Conservation (phyloP, 345 rosid genomes). For the Heritiera fomes region DNA sequence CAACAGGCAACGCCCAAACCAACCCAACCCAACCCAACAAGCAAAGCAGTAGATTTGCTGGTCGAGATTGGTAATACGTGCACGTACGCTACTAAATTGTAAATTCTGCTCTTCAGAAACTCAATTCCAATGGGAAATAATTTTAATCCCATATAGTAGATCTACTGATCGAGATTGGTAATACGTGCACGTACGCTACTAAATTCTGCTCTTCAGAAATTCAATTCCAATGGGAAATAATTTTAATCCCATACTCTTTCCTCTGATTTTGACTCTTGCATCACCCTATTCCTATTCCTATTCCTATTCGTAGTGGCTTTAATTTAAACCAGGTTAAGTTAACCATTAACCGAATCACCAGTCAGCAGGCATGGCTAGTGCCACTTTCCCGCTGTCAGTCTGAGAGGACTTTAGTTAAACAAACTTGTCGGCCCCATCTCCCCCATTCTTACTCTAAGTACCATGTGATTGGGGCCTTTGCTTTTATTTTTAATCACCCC, state of each 20-base stretch:
- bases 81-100: slow-evolving; percentile 21
- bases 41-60: neutral
- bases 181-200: slow-evolving; percentile 21
- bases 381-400: neutral
- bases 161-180: slow-evolving; percentile 7
- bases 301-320: no score
- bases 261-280: no score
- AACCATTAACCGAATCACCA: neutral
- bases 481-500: slow-evolving; percentile 8
- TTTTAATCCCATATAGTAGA: slow-evolving; percentile 16
- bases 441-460: slow-evolving; percentile 30
- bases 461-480: slow-evolving; percentile 47
- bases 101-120: neutral
- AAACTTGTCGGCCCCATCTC: slow-evolving; percentile 26
- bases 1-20: neutral
- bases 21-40: neutral
- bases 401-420: slow-evolving; percentile 26
- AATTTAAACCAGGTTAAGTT: no score
- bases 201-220: neutral
- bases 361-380: neutral
- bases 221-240: neutral
- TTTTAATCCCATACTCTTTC: slow-evolving; percentile 22
- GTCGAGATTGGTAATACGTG: slow-evolving; percentile 6
- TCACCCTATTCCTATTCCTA: no score
- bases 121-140: neutral